Evolutionary conservation across 177 flowering plant species (phyloP).

Genomic region (Telopea speciosissima): DNA sequence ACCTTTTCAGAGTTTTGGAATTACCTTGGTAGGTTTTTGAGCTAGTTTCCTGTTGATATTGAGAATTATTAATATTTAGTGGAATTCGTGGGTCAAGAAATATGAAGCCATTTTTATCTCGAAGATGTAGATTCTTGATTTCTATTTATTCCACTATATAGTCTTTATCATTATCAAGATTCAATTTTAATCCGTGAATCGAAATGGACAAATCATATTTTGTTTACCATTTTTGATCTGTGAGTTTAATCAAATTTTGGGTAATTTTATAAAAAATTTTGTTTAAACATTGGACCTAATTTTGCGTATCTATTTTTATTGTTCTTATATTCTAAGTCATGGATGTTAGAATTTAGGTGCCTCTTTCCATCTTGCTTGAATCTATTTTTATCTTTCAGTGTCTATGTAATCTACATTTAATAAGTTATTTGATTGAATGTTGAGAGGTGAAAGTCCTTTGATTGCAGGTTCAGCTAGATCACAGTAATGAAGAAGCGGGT

Average conservation of each 20-base stretch:
- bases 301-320: background rate
- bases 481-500: conserved; percentile 42
- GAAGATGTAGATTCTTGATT: background rate
- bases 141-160: background rate
- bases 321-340: background rate
- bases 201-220: background rate
- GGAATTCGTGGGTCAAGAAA: background rate
- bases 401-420: background rate
- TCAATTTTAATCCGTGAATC: background rate
- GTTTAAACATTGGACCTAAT: background rate
- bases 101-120: background rate
- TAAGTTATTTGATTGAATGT: background rate
- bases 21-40: background rate
- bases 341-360: background rate
- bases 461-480: conserved; percentile 64
- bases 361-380: background rate
- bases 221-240: too few species aligned
- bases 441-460: background rate
- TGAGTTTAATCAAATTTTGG: too few species aligned
- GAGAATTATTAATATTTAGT: background rate
- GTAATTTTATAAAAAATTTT: background rate
- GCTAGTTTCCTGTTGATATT: background rate
- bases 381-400: background rate
- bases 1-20: too few species aligned
- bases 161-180: background rate